These are phyloP conservation scores for Heritiera fomes DNA, from an alignment of 345 rosid species.

Conservation along the genomic window DNA sequence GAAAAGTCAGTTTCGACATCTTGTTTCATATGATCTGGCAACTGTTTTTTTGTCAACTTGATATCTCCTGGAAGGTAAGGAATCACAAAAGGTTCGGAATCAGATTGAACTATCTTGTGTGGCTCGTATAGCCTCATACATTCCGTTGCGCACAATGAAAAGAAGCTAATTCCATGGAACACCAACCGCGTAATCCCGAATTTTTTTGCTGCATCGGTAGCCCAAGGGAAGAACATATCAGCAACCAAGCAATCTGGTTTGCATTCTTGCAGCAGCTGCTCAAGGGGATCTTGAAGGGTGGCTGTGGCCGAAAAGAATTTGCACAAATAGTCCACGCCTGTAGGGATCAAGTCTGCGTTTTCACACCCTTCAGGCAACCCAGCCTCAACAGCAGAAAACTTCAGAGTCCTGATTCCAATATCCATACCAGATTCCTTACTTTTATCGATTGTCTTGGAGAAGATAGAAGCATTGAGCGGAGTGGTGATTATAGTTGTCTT, in stretches of 20 bases:
- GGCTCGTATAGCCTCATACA: conserved; percentile 29
- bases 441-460: conserved; percentile 26
- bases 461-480: conserved; percentile 22
- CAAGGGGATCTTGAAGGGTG: conserved; percentile 27
- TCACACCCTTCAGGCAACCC: conserved; percentile 36
- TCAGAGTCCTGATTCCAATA: conserved; percentile 21
- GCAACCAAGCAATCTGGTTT: conserved; percentile 40
- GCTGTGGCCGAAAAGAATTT: conserved; percentile 17
- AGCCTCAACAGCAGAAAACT: conserved; percentile 28
- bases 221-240: conserved; percentile 40
- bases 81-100: conserved; percentile 33
- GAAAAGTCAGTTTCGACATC: not conserved
- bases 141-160: conserved; percentile 22
- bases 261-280: conserved; percentile 13
- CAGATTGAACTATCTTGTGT: conserved; percentile 26
- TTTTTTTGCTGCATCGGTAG: conserved; percentile 36
- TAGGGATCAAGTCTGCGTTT: conserved; percentile 6
- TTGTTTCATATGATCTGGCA: not conserved
- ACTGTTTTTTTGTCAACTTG: conserved; percentile 27
- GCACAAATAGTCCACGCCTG: not conserved
- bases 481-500: conserved; percentile 40
- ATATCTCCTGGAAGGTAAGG: conserved; percentile 40
- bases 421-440: conserved; percentile 21
- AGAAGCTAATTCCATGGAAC: conserved; percentile 37
- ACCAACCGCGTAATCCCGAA: conserved; percentile 39